phyloP scores from a whole-genome alignment of 768 basidiomycete species.

The Mycena pura region DNA sequence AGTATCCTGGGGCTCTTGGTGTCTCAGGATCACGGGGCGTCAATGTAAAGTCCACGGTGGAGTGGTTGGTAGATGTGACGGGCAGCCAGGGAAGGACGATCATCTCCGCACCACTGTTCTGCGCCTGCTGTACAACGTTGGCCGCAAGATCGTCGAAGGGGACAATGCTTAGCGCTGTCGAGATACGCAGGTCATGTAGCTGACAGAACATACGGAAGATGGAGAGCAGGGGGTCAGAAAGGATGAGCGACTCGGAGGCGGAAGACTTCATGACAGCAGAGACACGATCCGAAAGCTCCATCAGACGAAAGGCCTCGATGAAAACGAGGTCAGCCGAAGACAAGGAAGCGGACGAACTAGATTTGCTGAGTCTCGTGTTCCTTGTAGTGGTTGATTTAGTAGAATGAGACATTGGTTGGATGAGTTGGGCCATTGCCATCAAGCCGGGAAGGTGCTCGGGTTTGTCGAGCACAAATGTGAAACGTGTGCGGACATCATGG shows the following conservation, averaged over 20 bases:
- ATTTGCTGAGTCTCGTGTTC: constrained; percentile 17
- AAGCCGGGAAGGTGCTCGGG: constrained; percentile 88
- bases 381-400: background rate
- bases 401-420: constrained; percentile 53
- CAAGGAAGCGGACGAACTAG: constrained; percentile 8
- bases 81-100: constrained; percentile 86
- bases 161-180: constrained; percentile 75
- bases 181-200: constrained; percentile 70
- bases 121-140: constrained; percentile 74
- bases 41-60: constrained; percentile 9
- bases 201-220: constrained; percentile 82
- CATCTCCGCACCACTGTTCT: constrained; percentile 66
- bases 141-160: constrained; percentile 75
- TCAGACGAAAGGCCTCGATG: constrained; percentile 83
- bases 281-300: constrained; percentile 86
- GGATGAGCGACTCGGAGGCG: constrained; percentile 68
- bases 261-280: constrained; percentile 90
- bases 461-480: constrained; percentile 89
- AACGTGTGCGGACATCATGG: constrained; percentile 57
- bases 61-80: constrained; percentile 33
- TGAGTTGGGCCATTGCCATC: constrained; percentile 88
- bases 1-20: constrained; percentile 19
- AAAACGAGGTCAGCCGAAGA: constrained; percentile 39
- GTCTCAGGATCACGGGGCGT: constrained; percentile 6
- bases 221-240: constrained; percentile 73